Base-by-base conservation (phyloP, 2,329 filamentous ascomycete genomes). In the Ceratocystis lukuohia region DNA sequence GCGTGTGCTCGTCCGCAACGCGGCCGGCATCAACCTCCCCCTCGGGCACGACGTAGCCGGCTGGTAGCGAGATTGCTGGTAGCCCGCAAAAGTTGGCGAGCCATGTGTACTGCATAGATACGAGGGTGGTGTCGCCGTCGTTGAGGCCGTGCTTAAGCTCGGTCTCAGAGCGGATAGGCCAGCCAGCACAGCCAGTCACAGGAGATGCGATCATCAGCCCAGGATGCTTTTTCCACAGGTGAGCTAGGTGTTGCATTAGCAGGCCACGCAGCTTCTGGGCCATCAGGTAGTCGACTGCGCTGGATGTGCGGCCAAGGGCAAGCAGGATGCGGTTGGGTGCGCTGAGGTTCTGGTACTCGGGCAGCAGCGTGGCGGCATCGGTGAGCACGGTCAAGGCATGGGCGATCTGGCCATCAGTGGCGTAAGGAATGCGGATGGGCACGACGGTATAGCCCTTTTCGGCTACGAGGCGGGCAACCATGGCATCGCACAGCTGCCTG, bases 371-470 rank as follows among this genome's bases (percentile, higher is more conserved):
- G 1, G 79, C 75, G 0, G 74, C 79, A 53, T 92, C 88, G 6
- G 82, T 80, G 65, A 92, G 81, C 69, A 91, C 88, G 0, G 88
- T 89, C 69, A 92, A 75, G 25, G 86, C 85, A 73, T 92, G 88
- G 0, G 88, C 88, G 22, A 84, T 80, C 73, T 91, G 87, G 25
- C 86, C 87, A 70, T 89, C 81, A 10, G 79, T 72, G 0, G 84
- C 70, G 30, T 84, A 78, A 0, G 85, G 85, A 62, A 88, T 80
- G 3, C 77, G 76, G 68, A 88, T 81, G 45, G 82, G 77, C 1
- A 87, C 75, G 1, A 80, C 71, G 17, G 74, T 73, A 72, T 87
- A 87, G 56, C 79, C 81, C 17, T 80, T 75, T 17, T 80, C 74
- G 1, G 74, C 71, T 15, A 77, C 80, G 2, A 91, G 77, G 64